Evolutionary conservation across 169 alveolate species (phyloP), one percentile per base, ranked within the genome.

Genomic region (Eimeria zaria): DNA sequence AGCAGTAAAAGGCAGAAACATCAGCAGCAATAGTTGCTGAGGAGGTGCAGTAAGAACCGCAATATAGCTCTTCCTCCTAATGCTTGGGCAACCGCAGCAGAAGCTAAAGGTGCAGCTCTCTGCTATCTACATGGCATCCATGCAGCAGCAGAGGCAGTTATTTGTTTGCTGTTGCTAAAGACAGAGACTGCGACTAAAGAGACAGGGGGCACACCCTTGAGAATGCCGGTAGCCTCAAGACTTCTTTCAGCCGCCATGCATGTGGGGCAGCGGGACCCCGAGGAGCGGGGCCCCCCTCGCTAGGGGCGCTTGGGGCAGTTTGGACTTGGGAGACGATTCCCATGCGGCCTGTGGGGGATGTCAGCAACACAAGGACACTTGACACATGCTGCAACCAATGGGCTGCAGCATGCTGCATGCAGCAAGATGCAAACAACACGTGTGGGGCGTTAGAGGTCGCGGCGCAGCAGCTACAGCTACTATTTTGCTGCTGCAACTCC

Each of bases 251-350:
- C 39, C 46, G 67, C 90, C 90, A 81, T 41, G 90, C 27, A 39
- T 48, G 90, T 14, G 90, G 33, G 22, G 51, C 48, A 14, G 51
- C 74, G 46, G 90, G 58, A 0, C 55, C 71, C 48, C 30, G 48
- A 30, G 51, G 48, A n/a, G 73, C 27, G 71, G 55, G 24, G 9
- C 33, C 74, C 71, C n/a, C n/a, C n/a, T 81, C 90, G 46, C 53
- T 27, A 33, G 69, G 18, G 8, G 22, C 20, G 36, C 18, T 20
- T 11, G 69, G 69, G 53, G 69, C 48, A 20, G 51, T 74, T 27
- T 81, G 73, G 20, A 81, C 53, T n/a, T 55, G 90, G 48, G 51
- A 81, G 69, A 55, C 73, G 36, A 81, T 81, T 27, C 90, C 90
- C 90, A 81, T 81, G 53, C 90, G 90, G 46, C 67, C 90, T 81